A percentile compares a stretch with the other conserved stretches of the same genome.
Conservation (phyloP, 129 eudicot species). For the Pseudognaphalium luteoalbum region DNA sequence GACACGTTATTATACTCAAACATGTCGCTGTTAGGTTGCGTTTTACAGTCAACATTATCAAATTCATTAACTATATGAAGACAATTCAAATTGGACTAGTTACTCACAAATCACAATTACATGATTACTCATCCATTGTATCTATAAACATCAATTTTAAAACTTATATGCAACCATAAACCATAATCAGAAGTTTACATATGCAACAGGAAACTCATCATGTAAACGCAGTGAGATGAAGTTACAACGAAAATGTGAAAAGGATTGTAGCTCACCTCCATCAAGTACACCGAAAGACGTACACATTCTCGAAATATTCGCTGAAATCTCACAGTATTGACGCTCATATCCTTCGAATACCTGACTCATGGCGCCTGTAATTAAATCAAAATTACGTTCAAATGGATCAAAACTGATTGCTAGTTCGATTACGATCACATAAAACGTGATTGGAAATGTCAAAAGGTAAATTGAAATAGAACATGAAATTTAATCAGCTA, state of each 20-base stretch:
- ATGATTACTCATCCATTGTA: too few species aligned
- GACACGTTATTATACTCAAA: neutral
- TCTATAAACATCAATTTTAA: too few species aligned
- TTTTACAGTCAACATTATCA: neutral
- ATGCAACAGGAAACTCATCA: neutral
- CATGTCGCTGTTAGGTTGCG: neutral
- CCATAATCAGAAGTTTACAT: neutral
- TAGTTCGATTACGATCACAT: neutral
- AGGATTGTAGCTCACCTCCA: constrained; percentile 45
- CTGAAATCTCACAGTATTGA: constrained; percentile 68
- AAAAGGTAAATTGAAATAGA: neutral
- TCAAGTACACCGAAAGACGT: constrained; percentile 43
- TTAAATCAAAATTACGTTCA: neutral
- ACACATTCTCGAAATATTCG: constrained; percentile 48
- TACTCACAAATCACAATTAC: too few species aligned
- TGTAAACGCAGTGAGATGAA: neutral
- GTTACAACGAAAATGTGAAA: neutral
- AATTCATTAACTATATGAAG: too few species aligned
- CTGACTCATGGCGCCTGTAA: constrained; percentile 51
- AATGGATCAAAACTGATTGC: neutral
- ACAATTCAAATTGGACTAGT: too few species aligned
- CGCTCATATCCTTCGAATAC: constrained; percentile 73
- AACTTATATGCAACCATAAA: too few species aligned
- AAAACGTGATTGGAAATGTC: neutral
- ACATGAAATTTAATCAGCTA: too few species aligned